These are phyloP conservation scores for Candida glaebosa DNA, from an alignment of 805 yeast species.

Conservation along the genomic window DNA sequence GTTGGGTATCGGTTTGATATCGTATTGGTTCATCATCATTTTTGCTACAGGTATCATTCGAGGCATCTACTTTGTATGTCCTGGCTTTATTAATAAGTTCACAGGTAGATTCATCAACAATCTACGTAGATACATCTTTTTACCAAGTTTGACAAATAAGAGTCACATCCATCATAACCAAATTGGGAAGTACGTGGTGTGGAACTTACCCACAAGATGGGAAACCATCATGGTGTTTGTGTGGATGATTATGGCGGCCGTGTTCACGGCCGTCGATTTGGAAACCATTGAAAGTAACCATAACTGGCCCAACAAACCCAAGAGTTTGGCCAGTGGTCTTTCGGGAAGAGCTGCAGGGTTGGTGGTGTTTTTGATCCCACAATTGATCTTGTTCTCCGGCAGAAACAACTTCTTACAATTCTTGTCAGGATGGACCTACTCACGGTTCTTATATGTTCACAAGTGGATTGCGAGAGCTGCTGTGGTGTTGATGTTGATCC, in stretches of 20 bases:
- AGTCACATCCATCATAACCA: conserved; percentile 9
- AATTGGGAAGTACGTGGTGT: conserved; percentile 29
- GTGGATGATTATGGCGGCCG: conserved; percentile 33
- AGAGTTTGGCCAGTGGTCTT: conserved; percentile 38
- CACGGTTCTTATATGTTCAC: conserved; percentile 56
- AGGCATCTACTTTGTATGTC: conserved; percentile 39
- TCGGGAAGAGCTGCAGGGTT: conserved; percentile 56
- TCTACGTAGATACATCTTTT: conserved; percentile 21
- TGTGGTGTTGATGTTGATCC: conserved; percentile 42
- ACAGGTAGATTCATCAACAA: conserved; percentile 25
- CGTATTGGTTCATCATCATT: conserved; percentile 48
- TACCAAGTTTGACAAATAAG: conserved; percentile 24
- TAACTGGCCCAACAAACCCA: conserved; percentile 19
- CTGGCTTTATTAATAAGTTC: conserved; percentile 25
- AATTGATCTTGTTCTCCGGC: conserved; percentile 61
- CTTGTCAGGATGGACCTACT: conserved; percentile 51
- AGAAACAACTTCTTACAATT: conserved; percentile 64
- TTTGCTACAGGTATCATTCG: conserved; percentile 39
- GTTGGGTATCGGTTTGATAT: conserved; percentile 40
- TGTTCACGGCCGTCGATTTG: conserved; percentile 21
- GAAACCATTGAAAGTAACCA: conserved; percentile 23
- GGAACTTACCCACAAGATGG: conserved; percentile 51
- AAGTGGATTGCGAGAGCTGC: conserved; percentile 52
- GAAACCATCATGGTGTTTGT: conserved; percentile 43
- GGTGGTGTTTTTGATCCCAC: conserved; percentile 52